These are phyloP conservation scores for Fusarium fracticaudum DNA, from an alignment of 2,329 filamentous ascomycete genomes.

Conservation along the genomic window DNA sequence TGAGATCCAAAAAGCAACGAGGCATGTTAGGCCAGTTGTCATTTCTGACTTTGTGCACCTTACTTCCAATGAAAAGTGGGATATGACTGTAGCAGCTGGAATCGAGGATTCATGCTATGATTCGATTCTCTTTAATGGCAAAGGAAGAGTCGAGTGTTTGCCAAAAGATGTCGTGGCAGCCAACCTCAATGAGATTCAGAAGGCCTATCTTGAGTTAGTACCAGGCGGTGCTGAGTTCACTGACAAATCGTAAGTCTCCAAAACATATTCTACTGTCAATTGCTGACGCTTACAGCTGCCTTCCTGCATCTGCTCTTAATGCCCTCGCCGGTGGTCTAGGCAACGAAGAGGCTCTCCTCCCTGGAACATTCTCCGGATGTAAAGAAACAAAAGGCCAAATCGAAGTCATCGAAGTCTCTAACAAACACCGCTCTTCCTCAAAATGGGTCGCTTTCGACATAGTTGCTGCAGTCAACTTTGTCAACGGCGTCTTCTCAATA, in stretches of 20 bases:
- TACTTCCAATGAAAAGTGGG: constrained; percentile 58
- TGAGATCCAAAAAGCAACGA: constrained; percentile 61
- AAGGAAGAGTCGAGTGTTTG: constrained; percentile 64
- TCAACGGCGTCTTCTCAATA: constrained; percentile 57
- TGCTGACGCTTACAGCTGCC: constrained; percentile 29
- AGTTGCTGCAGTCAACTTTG: constrained; percentile 61
- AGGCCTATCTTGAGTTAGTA: constrained; percentile 41
- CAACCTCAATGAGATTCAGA: constrained; percentile 48
- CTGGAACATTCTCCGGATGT: constrained; percentile 58
- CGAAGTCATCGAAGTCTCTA: constrained; percentile 57
- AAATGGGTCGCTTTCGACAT: constrained; percentile 64
- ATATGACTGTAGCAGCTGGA: constrained; percentile 54
- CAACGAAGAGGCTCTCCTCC: constrained; percentile 52
- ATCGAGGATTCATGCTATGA: constrained; percentile 67
- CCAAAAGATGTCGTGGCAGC: constrained; percentile 54
- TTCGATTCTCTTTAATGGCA: constrained; percentile 69
- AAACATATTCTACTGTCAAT: fast-evolving
- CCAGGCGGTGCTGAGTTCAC: constrained; percentile 48
- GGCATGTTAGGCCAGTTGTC: constrained; percentile 57
- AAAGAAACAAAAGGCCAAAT: constrained; percentile 54
- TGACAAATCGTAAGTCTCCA: constrained; percentile 50
- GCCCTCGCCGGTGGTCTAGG: constrained; percentile 45
- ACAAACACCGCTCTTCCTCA: constrained; percentile 18
- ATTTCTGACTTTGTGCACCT: constrained; percentile 66
- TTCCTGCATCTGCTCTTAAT: constrained; percentile 51